Conservation (phyloP, 2,329 filamentous ascomycete genomes). For the Herpotrichia juniperi region DNA sequence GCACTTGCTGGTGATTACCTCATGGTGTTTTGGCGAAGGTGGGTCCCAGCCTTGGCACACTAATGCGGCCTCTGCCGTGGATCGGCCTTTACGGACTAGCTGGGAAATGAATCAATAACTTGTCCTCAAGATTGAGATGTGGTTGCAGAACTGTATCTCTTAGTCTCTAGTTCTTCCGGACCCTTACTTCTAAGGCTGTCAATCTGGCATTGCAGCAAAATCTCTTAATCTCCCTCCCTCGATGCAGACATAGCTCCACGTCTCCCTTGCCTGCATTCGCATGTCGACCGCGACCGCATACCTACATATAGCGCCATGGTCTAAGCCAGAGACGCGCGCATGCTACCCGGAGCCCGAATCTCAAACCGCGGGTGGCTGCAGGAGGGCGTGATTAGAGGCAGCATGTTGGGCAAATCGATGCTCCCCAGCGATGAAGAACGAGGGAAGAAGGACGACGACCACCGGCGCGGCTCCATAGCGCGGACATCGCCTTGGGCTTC, state of each 20-base stretch:
- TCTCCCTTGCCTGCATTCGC: constrained; percentile 6
- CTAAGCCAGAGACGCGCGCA: constrained; percentile 27
- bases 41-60: not conserved
- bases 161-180: not conserved
- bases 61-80: not conserved
- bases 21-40: not conserved
- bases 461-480: constrained; percentile 46
- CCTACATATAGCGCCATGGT: constrained; percentile 26
- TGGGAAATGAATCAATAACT: not conserved
- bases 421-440: constrained; percentile 65
- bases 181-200: not conserved
- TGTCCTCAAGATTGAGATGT: not conserved
- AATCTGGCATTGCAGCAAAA: constrained; percentile 1
- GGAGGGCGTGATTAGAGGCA: constrained; percentile 29
- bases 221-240: not conserved
- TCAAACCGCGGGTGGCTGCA: constrained; percentile 34
- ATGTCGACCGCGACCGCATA: constrained; percentile 18
- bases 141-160: too few relatives aligned
- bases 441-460: constrained; percentile 70
- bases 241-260: not conserved
- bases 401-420: constrained; percentile 48
- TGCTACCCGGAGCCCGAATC: constrained; percentile 26
- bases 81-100: not conserved
- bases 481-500: constrained; percentile 38
- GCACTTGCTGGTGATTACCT: not conserved